Base-by-base conservation (phyloP, 2,329 filamentous ascomycete species). In the Scedosporium dehoogii region DNA sequence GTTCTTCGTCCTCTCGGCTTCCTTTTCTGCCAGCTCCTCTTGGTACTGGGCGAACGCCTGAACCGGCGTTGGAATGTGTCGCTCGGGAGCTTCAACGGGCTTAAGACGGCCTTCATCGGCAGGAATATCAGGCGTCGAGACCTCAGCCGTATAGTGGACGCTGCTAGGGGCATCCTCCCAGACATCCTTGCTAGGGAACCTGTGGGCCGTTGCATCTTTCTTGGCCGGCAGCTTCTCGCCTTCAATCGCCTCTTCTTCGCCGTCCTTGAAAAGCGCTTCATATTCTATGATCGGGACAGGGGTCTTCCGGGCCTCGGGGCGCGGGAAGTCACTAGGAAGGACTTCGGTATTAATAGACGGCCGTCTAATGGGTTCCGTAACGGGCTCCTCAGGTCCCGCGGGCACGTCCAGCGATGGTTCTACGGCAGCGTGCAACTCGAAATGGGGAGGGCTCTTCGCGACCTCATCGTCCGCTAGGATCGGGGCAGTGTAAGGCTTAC, bases 131-230 rank as follows among this genome's bases (percentile, higher is more conserved):
- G 92, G 92, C 0, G 91, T 94, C 2, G 88, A 90, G 6, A 97
- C 93, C 64, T 90, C 92, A 3, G 92, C 87, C 41, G 85, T 87
- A 70, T 83, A 85, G 69, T 94, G 86, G 60, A 91, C 80, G 74
- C 92, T 96, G 70, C 87, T 89, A 3, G 96, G 94, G 0, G 91
- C 88, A 73, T 99, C 96, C 76, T 99, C 94, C 94, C 94, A 99
- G 48, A 97, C 85, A 72, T 99, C 94, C 72, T 92, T 89, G 73
- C 92, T 97, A 1, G 94, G 94, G 74, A 99, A 99, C 65, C 83
- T 75, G 64, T 88, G 88, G 66, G 85, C 84, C 64, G 81, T 77
- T 66, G 85, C 80, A 66, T 81, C 80, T 59, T 79, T 76, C 25
- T 72, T 71, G 51, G 73, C 71, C 57, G 70, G 62, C 46, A 76